Percentiles rank a stretch among this genome's conserved stretches.
Evolutionary conservation across 768 basidiomycete genomes (phyloP).

Genomic region (Leccinum aurantiacum): DNA sequence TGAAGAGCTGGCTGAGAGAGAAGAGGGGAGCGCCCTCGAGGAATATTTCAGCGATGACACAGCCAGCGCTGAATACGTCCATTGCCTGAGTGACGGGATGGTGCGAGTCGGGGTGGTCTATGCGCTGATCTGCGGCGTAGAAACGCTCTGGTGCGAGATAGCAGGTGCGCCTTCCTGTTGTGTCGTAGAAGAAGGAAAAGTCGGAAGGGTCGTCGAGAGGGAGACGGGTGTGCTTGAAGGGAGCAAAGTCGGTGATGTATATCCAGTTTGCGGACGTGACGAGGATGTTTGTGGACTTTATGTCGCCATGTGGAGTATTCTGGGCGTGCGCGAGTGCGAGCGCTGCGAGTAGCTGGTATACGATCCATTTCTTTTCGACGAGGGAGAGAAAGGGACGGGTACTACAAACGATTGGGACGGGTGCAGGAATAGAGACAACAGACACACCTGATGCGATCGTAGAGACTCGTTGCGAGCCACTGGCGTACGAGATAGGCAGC

Average conservation of each 20-base stretch:
- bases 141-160: conserved; percentile 97
- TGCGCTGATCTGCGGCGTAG: conserved; percentile 71
- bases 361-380: conserved; percentile 98
- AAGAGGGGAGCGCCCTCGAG: conserved; percentile 92
- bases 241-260: conserved; percentile 91
- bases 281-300: conserved; percentile 96
- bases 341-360: conserved; percentile 86
- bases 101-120: conserved; percentile 53
- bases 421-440: not conserved
- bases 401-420: conserved; percentile 41
- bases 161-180: conserved; percentile 88
- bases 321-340: conserved; percentile 80
- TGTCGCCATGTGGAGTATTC: conserved; percentile 94
- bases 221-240: conserved; percentile 92
- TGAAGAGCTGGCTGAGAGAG: conserved; percentile 92
- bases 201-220: conserved; percentile 96
- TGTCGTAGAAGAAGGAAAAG: conserved; percentile 98
- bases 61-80: conserved; percentile 96
- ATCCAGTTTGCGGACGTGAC: conserved; percentile 97
- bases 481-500: conserved; percentile 95
- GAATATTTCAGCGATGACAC: conserved; percentile 94
- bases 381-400: conserved; percentile 91
- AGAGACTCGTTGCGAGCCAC: conserved; percentile 92
- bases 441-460: conserved; percentile 94
- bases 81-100: conserved; percentile 93